A percentile compares a stretch with the other conserved stretches of the same genome.
These are phyloP conservation scores for Blumeriella jaapii DNA, from an alignment of 2,329 filamentous ascomycete species.

Conservation along the genomic window DNA sequence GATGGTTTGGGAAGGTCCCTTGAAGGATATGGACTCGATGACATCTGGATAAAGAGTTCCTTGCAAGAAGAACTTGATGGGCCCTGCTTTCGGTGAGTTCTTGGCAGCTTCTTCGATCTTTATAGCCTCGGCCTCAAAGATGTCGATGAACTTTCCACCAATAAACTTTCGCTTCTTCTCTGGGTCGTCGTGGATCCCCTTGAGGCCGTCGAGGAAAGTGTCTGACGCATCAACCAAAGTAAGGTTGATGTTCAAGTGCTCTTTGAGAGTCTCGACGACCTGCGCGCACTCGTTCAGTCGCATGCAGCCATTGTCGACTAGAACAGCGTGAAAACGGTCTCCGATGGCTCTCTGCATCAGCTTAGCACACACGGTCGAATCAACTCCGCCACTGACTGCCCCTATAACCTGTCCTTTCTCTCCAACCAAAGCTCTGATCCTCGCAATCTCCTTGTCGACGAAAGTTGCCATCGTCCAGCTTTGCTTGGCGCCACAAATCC, in stretches of 20 bases:
- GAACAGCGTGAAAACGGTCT: conserved; percentile 66
- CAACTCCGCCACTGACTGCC: conserved; percentile 73
- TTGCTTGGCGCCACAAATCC: conserved; percentile 64
- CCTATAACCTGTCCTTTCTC: conserved; percentile 69
- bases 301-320: conserved; percentile 79
- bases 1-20: conserved; percentile 59
- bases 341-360: conserved; percentile 82
- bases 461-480: conserved; percentile 86
- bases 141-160: conserved; percentile 63
- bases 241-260: conserved; percentile 81
- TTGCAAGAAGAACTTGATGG: conserved; percentile 79
- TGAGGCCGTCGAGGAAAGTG: conserved; percentile 64
- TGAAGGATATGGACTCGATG: conserved; percentile 56
- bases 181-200: conserved; percentile 62
- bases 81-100: conserved; percentile 54
- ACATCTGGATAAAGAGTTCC: conserved; percentile 58
- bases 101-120: conserved; percentile 62
- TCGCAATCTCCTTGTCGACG: conserved; percentile 63
- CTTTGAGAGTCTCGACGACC: conserved; percentile 67
- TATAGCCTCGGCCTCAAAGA: conserved; percentile 72
- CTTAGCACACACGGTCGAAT: conserved; percentile 69
- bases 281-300: conserved; percentile 72
- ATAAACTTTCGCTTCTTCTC: conserved; percentile 91
- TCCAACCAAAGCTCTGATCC: conserved; percentile 75
- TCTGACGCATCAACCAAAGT: conserved; percentile 74